Base-by-base conservation (phyloP, 306 rosid species). In the Inga laurina region DNA sequence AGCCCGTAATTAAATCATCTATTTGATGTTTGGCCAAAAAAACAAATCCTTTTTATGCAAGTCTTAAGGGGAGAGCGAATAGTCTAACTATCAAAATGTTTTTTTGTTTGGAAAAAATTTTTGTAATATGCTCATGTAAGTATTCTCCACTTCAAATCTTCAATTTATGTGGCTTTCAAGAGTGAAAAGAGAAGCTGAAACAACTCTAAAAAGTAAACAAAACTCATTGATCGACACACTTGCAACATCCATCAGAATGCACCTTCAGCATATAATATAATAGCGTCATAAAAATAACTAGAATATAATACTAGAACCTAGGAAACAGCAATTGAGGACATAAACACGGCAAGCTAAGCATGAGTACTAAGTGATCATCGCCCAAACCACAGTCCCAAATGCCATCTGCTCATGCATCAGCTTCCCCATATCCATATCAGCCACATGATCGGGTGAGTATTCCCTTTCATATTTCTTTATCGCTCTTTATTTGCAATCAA, bases 401-500 rank as follows among this genome's bases (percentile, higher is more conserved):
- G 16, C 34, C 24, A 59, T 9, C 14, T n/a, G 66, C 59, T 52
- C 19, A 15, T 18, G n/a, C 5, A 52, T 19, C 61, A 56, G 62
- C 62, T 18, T 7, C 22, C 61, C 61, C 61, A 54, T 54, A 1
- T 6, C 61, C 24, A 19, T 37, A 37, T 57, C 64, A 57, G 32
- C 32, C 13, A 24, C 68, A 62, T 62, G 18, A 62, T 12, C 68
- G 13, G 16, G 8, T 27, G 34, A 64, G 21, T 4, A 13, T 13
- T 12, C 18, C 19, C 69, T 30, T 12, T 64, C 41, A 24, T 64
- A 37, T 14, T 39, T 30, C 1, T 4, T 64, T 10, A 30, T 27
- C 88, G 70, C 16, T 46, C 67, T n/a, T 51, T 71, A 74, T 41
- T 67, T n/a, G n/a, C 10, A 56, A 43, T 77, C 44, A 86, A 46